Conservation (phyloP, 2,329 filamentous ascomycete genomes). For the Plectosphaerella sp. region DNA sequence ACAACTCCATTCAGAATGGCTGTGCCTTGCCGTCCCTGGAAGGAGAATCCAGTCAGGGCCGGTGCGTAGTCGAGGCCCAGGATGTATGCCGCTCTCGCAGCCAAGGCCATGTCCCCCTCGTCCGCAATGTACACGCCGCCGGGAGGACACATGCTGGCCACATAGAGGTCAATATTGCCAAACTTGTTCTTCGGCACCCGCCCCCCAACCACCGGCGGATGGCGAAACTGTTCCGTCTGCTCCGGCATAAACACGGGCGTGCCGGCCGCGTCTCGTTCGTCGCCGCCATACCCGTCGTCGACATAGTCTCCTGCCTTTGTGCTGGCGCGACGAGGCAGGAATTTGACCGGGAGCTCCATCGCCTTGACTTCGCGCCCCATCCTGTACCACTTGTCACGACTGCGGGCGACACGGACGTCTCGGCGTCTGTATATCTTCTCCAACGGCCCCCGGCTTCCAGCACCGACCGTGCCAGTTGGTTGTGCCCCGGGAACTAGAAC, state of each 20-base stretch:
- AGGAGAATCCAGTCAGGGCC: conserved; percentile 85
- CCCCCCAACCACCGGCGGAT: conserved; percentile 72
- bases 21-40: conserved; percentile 80
- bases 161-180: conserved; percentile 91
- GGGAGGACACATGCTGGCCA: conserved; percentile 81
- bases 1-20: conserved; percentile 77
- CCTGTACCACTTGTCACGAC: conserved; percentile 86
- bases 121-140: conserved; percentile 68
- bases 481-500: conserved; percentile 68
- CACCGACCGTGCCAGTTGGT: conserved; percentile 72
- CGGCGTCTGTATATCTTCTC: conserved; percentile 79
- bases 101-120: conserved; percentile 34
- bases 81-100: conserved; percentile 67
- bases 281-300: conserved; percentile 38
- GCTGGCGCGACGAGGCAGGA: conserved; percentile 48
- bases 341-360: conserved; percentile 79
- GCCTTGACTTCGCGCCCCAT: conserved; percentile 74
- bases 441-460: conserved; percentile 56
- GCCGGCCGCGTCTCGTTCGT: conserved; percentile 39
- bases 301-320: conserved; percentile 15
- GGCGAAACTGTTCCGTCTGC: conserved; percentile 68
- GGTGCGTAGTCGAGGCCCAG: conserved; percentile 83
- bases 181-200: conserved; percentile 85
- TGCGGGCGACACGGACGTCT: conserved; percentile 75
- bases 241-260: conserved; percentile 56